phyloP scores from a whole-genome alignment of 768 basidiomycete genomes.

The Russula emetica region DNA sequence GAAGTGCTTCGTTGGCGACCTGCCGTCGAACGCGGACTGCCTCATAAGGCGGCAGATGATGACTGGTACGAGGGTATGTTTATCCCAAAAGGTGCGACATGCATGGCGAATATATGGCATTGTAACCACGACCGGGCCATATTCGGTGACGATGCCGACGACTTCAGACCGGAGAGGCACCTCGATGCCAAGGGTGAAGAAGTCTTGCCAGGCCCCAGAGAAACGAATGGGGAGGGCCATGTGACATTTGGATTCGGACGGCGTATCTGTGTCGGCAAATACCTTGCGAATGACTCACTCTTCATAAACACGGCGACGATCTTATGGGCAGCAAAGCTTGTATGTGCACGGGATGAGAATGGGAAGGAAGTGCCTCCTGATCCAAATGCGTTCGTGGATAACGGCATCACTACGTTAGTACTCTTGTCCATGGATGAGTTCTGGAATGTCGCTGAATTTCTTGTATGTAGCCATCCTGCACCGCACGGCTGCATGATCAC shows the following conservation, averaged over 20 bases:
- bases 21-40: conserved; percentile 13
- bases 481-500: not conserved
- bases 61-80: conserved; percentile 19
- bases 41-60: conserved; percentile 29
- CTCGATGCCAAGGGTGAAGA: conserved; percentile 29
- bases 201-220: conserved; percentile 19
- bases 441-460: not conserved
- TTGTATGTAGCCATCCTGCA: not conserved
- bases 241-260: conserved; percentile 32
- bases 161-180: conserved; percentile 30
- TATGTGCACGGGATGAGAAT: not conserved
- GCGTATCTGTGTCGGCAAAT: conserved; percentile 16
- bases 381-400: not conserved
- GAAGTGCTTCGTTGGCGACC: conserved; percentile 22
- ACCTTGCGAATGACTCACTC: conserved; percentile 31
- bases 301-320: conserved; percentile 35
- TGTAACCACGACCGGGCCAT: conserved; percentile 30
- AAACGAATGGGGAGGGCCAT: conserved; percentile 33
- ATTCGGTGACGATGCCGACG: conserved; percentile 29
- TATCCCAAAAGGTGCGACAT: conserved; percentile 37
- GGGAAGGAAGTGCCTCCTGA: not conserved
- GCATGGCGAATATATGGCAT: conserved; percentile 33
- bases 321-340: conserved; percentile 25
- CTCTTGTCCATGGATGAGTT: not conserved
- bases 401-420: not conserved